Conservation (phyloP, 345 rosid genomes). For the Kandelia obovata region DNA sequence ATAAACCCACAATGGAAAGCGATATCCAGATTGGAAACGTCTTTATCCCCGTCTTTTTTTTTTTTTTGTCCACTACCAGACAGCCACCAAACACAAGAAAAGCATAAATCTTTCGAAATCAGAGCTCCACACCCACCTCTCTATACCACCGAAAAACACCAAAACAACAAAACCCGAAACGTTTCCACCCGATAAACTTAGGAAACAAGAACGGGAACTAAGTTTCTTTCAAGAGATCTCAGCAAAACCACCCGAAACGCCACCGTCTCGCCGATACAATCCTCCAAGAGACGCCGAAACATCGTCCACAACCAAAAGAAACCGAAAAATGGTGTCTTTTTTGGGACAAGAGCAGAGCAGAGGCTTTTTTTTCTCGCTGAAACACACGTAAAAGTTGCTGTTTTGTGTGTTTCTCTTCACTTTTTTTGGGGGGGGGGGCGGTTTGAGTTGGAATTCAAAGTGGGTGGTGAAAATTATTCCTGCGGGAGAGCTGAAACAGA, state of each 20-base stretch:
- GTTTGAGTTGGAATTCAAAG: too few relatives aligned
- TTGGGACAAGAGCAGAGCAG: neutral
- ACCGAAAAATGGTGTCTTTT: neutral
- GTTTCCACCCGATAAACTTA: constrained; percentile 4
- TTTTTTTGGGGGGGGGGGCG: too few relatives aligned
- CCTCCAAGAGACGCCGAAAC: constrained; percentile 28
- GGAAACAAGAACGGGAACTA: constrained; percentile 10
- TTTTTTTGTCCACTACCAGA: constrained; percentile 35
- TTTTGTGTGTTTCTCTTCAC: too few relatives aligned
- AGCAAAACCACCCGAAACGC: constrained; percentile 15
- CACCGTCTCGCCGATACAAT: constrained; percentile 23
- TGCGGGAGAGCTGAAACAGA: too few relatives aligned
- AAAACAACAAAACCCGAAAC: neutral
- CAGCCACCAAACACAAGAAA: constrained; percentile 60
- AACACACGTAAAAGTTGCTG: too few relatives aligned
- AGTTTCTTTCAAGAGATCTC: constrained; percentile 20
- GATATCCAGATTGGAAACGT: constrained; percentile 34
- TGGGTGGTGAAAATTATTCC: too few relatives aligned
- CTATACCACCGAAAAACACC: constrained; percentile 27
- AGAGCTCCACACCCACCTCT: constrained; percentile 58
- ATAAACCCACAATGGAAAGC: constrained; percentile 38
- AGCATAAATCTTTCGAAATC: constrained; percentile 54
- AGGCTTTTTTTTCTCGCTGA: neutral
- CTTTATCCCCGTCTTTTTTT: constrained; percentile 33
- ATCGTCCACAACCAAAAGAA: constrained; percentile 5